Conservation (phyloP, 2,329 filamentous ascomycete species). For the Penicillium sp. region DNA sequence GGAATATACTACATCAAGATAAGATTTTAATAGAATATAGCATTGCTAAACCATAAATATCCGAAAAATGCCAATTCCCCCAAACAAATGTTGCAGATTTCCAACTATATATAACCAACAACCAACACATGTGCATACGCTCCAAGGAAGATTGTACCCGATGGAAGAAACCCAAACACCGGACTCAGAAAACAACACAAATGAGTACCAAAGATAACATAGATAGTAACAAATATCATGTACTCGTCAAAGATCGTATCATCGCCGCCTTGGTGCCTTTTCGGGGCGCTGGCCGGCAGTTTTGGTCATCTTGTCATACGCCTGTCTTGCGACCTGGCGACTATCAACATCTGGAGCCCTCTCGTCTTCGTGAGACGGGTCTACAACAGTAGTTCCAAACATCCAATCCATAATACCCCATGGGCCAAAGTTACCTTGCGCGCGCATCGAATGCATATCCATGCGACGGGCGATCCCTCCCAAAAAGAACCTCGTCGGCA, state of each 20-base stretch:
- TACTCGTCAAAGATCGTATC: neutral
- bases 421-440: conserved; percentile 45
- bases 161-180: neutral
- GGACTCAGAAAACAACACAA: neutral
- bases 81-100: too few relatives aligned
- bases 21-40: neutral
- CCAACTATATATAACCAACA: too few relatives aligned
- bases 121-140: too few relatives aligned
- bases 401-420: conserved; percentile 48
- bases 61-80: too few relatives aligned
- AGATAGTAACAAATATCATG: neutral
- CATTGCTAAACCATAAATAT: neutral
- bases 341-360: conserved; percentile 40
- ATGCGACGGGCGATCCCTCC: conserved; percentile 56
- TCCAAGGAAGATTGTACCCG: too few relatives aligned
- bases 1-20: neutral
- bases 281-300: neutral
- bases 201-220: too few relatives aligned
- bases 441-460: conserved; percentile 53
- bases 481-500: conserved; percentile 57
- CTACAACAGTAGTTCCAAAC: conserved; percentile 40
- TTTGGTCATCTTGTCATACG: conserved; percentile 23
- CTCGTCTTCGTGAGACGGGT: conserved; percentile 49
- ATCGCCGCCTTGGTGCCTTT: conserved; percentile 5
- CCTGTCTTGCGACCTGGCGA: conserved; percentile 32